Evolutionary conservation across 192 early-diverging fungal species (phyloP), one percentile per base, ranked within the genome.

Genomic region (Thamnidium elegans): DNA sequence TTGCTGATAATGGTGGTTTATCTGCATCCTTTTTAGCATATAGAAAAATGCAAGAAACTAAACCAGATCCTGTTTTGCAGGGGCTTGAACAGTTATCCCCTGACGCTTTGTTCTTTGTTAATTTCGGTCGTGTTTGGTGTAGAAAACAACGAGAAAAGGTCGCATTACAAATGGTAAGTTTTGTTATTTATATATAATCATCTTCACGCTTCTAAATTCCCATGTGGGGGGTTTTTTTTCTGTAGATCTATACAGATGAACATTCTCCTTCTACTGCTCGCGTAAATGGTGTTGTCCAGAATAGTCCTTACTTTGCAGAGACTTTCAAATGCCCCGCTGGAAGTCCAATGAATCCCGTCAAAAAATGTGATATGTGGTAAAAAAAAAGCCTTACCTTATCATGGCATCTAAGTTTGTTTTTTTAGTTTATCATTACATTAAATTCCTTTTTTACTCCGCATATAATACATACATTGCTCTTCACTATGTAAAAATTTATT

Each of bases 1-100:
- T 90, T 19, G 84, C 89, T 6, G 89, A 90, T 59, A 88, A 88
- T 58, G 89, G 87, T 56, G 89, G 89, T 4, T 19, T 87, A 8
- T 63, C 72, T 47, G 70, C 69, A 3, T 66, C 86, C 6, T 78
- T 52, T 15, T 63, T 74, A 52, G 83, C 78, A 9, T 89, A 76
- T 77, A 32, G 17, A n/a, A 39, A 39, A 4, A 6, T 39, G 4
- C 66, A 54, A 53, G 8, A 70, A 2, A 70, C 72, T 51, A 69
- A 72, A 19, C 67, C 69, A 2, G 46, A 67, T 34, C 26, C 15
- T 14, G 30, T 65, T 9, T 60, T 82, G 10, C 63, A 78, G 2
- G 86, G 85, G 3, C 63, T 83, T 26, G 73, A 75, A 3, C 54
- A 78, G 3, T 68, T 81, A 21, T 67, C 83, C 0, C 61, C 70